Base-by-base conservation (phyloP, 805 yeast species). In the Hanseniaspora mollemarum region DNA sequence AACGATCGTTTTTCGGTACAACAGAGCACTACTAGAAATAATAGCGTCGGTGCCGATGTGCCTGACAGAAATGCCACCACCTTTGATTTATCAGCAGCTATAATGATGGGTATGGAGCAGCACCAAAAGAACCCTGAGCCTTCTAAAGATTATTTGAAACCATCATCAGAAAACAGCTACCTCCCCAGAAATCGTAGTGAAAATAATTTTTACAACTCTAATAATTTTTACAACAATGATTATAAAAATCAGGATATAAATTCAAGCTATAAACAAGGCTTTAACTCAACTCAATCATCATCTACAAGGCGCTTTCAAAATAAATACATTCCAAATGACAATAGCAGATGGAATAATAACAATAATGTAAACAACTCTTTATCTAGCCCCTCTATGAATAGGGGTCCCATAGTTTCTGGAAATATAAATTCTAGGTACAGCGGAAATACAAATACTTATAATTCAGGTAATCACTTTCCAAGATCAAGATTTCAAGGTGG, bases 21-120 rank as follows among this genome's bases (percentile, higher is more conserved):
- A 29, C 28, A 16, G 22, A 49, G 22, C 31, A 49, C 2, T 36
- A 29, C 31, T 35, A 48, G 24, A 37, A 36, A 9, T 13, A 19
- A 16, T 22, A 12, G 9, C 22, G 5, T 8, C 26, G 26, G 8
- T 26, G 16, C 12, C 10, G 51, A 48, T 19, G 16, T 48, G 2
- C 45, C 51, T 1, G 51, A 48, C 16, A 49, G 52, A 28, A 41
- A 49, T 24, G 46, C 52, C 1, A 42, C 46, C 12, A 26, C 43
- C 5, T 51, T 51, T 51, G 53, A 51, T 28, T 26, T 51, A 9
- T 51, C 53, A 4, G 49, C 53, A 29, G 53, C 53, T 10, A 44
- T 50, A 16, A 37, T 51, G 45, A 51, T 51, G 53, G 49, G 53
- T 4, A 40, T 51, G 39, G 50, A 44, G 32, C 28, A 49, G 22